Evolutionary conservation across 441 rosid genomes (phyloP).

Genomic region (Biscutella auriculata): DNA sequence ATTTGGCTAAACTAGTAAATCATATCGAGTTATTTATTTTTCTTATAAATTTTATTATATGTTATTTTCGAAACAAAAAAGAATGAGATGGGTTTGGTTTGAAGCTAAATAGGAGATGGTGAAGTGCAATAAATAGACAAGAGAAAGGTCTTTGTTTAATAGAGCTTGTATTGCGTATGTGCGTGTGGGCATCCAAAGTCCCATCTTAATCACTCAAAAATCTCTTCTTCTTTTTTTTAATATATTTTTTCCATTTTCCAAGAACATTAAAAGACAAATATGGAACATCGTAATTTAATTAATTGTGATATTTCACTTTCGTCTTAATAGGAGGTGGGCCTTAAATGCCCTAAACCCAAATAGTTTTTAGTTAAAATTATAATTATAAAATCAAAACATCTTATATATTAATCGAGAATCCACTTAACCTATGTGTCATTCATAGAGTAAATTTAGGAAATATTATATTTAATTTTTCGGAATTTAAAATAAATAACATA

Average conservation of each 20-base stretch:
- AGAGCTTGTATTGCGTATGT: neutral
- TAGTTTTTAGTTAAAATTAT: too few relatives aligned
- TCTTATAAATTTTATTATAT: too few relatives aligned
- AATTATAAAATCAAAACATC: too few relatives aligned
- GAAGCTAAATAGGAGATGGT: conserved; percentile 12
- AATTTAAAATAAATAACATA: too few relatives aligned
- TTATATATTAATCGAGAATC: too few relatives aligned
- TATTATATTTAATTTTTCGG: too few relatives aligned
- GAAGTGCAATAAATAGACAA: conserved; percentile 16
- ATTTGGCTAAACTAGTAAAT: neutral
- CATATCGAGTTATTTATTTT: too few relatives aligned
- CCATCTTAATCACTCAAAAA: conserved; percentile 3
- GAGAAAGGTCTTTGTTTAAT: conserved; percentile 9
- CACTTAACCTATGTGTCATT: too few relatives aligned
- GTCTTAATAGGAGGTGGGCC: neutral
- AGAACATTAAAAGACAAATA: conserved; percentile 16
- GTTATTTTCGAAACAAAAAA: neutral
- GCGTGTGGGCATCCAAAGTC: conserved; percentile 13
- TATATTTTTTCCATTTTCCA: conserved; percentile 5
- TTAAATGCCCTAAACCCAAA: too few relatives aligned
- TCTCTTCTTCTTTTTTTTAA: neutral
- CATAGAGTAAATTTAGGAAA: too few relatives aligned
- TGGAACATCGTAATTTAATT: conserved; percentile 8
- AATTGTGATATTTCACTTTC: conserved; percentile 12
- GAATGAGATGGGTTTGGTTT: neutral